Base-by-base conservation (phyloP, 495 filamentous ascomycete species). In the Talaromyces nanjingensis region DNA sequence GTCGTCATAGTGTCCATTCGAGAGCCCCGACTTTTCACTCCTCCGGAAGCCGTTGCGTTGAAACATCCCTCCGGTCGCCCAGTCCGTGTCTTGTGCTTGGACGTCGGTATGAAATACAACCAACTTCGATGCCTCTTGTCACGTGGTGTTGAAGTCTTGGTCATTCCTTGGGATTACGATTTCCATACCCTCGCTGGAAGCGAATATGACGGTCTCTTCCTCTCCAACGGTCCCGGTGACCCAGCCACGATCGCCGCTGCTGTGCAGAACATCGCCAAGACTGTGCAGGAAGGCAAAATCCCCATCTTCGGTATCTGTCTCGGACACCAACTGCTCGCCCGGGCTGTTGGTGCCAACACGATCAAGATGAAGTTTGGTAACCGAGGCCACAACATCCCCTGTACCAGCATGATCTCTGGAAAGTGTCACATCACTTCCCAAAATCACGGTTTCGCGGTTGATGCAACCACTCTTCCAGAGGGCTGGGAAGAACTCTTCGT, bases 311-410 rank as follows among this genome's bases (percentile, higher is more conserved):
- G 93, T 72, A 98, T 98, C 67, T 98, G 94, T 77, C 77, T 98
- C 64, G 94, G 94, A 59, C 94, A 98, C 72, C 94, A 98, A 76
- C 82, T 98, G 62, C 87, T 98, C 45, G 91, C 94, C 20, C 85
- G 94, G 65, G 91, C 94, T 27, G 89, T 92, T 22, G 94, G 94
- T 60, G 94, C 93, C 42, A 83, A 84, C 33, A 98, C 94, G 2
- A 72, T 79, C 63, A 98, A 98, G 79, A 96, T 98, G 90, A 97
- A 97, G 81, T 98, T 97, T 70, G 94, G 94, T 76, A 98, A 98
- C 77, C 90, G 94, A 69, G 94, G 94, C 42, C 92, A 97, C 81
- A 98, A 98, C 73, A 97, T 98, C 71, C 94, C 94, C 27, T 97
- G 94, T 80, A 98, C 93, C 24, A 96, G 90, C 74, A 85, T 93